Evolutionary conservation across 257 asterid species (phyloP), one percentile per base, ranked within the genome.

Genomic region (Solanum okadae): DNA sequence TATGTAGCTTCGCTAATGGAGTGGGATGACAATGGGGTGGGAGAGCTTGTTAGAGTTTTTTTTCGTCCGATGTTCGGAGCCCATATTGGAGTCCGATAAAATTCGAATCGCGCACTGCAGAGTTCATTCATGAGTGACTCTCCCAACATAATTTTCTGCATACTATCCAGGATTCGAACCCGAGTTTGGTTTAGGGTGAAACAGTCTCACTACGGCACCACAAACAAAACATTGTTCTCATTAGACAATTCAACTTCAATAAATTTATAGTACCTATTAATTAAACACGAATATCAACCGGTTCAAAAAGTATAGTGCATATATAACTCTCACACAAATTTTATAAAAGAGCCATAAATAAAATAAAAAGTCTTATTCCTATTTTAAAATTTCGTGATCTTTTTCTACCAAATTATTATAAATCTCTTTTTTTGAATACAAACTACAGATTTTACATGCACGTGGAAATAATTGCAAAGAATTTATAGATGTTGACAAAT

Each of bases 51-150:
- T 52, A 52, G 61, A 16, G 8, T 18, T 6, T 18, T 52, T 16
- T 52, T 18, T 16, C 10, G 9, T 6, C 0, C 3, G 9, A 3
- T 52, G n/a, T 52, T 16, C 0, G n/a, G 0, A 16, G n/a, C 0
- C 9, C 6, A 44, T 44, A 44, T 13, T 44, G n/a, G 9, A 52
- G 3, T 18, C 0, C 0, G 8, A 52, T 1, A 1, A 52, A 52
- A 52, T 16, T 2, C 0, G 3, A 52, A 52, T 52, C 2, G n/a
- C 0, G 0, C 4, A 18, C 10, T 49, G 8, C 22, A 52, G 1
- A 8, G 63, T 18, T 3, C 1, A 46, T 46, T 46, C 0, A 14
- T 7, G 52, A 5, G 52, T 13, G 52, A 44, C 63, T 1, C 10
- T 52, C 3, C 1, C 1, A 49, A 49, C 22, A 49, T 0, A 16